Conservation (phyloP, 805 yeast species). For the Candida ficus region DNA sequence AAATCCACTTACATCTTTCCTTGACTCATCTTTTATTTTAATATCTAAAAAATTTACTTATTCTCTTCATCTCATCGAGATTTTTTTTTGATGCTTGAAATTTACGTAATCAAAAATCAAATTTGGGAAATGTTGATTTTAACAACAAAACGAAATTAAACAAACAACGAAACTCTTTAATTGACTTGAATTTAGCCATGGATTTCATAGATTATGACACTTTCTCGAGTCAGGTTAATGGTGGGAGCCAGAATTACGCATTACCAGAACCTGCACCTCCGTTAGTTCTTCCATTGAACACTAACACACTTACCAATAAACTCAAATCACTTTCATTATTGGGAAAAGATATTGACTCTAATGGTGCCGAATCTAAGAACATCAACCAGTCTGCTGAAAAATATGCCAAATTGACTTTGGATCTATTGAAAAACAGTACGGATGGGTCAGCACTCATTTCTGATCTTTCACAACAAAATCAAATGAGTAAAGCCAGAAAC, state of each 20-base stretch:
- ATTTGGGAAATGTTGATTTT: no score
- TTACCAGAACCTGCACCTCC: constrained; percentile 37
- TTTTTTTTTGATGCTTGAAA: no score
- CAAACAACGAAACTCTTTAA: no score
- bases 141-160: no score
- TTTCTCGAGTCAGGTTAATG: constrained; percentile 7
- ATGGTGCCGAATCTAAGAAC: constrained; percentile 6
- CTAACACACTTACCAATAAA: constrained; percentile 28
- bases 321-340: constrained; percentile 33
- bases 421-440: constrained; percentile 26
- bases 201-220: constrained; percentile 25
- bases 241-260: background rate
- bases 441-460: constrained; percentile 8
- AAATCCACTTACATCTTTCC: constrained; percentile 6
- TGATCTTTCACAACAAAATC: constrained; percentile 8
- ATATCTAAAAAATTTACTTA: no score
- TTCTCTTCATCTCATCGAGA: no score
- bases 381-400: constrained; percentile 33
- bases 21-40: constrained; percentile 4
- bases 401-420: constrained; percentile 44
- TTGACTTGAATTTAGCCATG: no score
- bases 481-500: constrained; percentile 1
- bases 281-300: constrained; percentile 32
- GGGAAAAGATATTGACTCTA: constrained; percentile 2
- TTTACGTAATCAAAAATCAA: no score